These are phyloP conservation scores for Candida labiduridarum DNA, from an alignment of 1,139 yeast species.

Conservation along the genomic window DNA sequence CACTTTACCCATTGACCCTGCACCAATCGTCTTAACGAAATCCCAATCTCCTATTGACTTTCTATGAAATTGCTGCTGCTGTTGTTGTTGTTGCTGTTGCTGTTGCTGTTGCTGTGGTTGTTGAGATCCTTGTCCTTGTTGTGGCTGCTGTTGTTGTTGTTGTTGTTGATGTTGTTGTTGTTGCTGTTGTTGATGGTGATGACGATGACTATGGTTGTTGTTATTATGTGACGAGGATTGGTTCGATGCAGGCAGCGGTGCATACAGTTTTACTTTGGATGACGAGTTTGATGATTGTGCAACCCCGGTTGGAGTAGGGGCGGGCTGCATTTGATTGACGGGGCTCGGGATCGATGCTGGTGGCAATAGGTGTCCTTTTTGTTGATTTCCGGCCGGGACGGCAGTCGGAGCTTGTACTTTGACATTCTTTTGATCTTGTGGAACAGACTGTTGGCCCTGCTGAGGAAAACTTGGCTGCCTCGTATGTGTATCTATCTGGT, in stretches of 20 bases:
- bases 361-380: slow-evolving; percentile 22
- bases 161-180: slow-evolving; percentile 10
- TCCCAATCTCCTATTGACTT: slow-evolving; percentile 97
- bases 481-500: slow-evolving; percentile 19
- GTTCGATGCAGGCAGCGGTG: slow-evolving; percentile 4
- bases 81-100: slow-evolving; percentile 18
- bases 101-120: slow-evolving; percentile 4
- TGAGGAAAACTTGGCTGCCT: slow-evolving; percentile 25
- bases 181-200: background rate
- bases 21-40: slow-evolving; percentile 91
- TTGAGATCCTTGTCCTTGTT: background rate
- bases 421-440: slow-evolving; percentile 6
- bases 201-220: background rate
- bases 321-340: slow-evolving; percentile 18
- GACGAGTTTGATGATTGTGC: slow-evolving; percentile 3
- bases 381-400: slow-evolving; percentile 1
- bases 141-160: slow-evolving; percentile 9
- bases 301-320: slow-evolving; percentile 16
- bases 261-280: slow-evolving; percentile 4
- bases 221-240: slow-evolving; percentile 1
- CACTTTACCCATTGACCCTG: slow-evolving; percentile 99
- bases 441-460: slow-evolving; percentile 7
- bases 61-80: slow-evolving; percentile 67
- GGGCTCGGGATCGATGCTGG: slow-evolving; percentile 28
- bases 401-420: slow-evolving; percentile 11